Conservation (phyloP, 2,329 filamentous ascomycete genomes). For the Lasiodiplodia theobromae region DNA sequence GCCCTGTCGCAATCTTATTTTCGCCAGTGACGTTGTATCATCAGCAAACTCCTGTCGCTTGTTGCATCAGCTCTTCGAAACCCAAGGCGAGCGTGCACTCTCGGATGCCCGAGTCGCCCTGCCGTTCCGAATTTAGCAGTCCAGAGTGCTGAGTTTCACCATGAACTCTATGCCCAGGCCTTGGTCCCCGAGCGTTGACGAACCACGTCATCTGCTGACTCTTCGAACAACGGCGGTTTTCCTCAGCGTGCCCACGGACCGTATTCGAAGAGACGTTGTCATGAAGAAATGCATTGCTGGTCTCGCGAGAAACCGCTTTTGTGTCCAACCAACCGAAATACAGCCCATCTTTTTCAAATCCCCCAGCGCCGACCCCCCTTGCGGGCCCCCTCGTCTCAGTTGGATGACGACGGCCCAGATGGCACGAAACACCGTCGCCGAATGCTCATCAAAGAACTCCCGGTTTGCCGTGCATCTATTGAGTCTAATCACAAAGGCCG, state of each 20-base stretch:
- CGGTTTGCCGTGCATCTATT: slow-evolving; percentile 29
- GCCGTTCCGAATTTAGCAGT: background rate
- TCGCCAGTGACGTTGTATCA: background rate
- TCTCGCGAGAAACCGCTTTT: slow-evolving; percentile 13
- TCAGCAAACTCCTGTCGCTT: too few species aligned
- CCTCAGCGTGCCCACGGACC: too few species aligned
- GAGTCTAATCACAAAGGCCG: slow-evolving; percentile 22
- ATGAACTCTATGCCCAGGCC: background rate
- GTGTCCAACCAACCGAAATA: slow-evolving; percentile 28
- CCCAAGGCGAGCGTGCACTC: background rate
- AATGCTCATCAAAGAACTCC: slow-evolving; percentile 27
- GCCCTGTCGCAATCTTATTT: background rate
- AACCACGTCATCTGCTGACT: background rate
- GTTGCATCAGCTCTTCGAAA: background rate
- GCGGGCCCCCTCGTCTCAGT: slow-evolving; percentile 9
- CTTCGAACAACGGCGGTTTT: background rate
- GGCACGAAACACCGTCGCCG: slow-evolving; percentile 28
- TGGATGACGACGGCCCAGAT: slow-evolving; percentile 22
- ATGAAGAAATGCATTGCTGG: slow-evolving; percentile 25
- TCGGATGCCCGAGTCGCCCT: too few species aligned
- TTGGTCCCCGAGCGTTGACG: background rate
- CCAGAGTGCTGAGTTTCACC: background rate
- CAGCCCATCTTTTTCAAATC: slow-evolving; percentile 14
- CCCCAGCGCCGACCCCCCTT: slow-evolving; percentile 21
- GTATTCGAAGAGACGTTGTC: background rate